Evolutionary conservation across 495 filamentous ascomycete species (phyloP).

Genomic region (Tuber calosporum): DNA sequence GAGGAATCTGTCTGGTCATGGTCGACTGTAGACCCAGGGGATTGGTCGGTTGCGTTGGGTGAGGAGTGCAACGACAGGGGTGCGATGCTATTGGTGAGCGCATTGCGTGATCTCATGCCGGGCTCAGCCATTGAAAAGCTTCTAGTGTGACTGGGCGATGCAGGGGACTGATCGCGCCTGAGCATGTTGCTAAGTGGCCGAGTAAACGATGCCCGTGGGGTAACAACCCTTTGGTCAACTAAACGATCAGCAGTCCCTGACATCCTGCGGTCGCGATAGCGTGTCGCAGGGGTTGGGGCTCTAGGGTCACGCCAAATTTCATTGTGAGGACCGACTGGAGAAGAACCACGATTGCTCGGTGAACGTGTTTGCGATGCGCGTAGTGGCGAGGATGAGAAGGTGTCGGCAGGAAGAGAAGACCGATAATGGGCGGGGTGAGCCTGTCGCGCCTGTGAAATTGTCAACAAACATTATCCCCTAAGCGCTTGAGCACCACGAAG

Average conservation of each 20-base stretch:
- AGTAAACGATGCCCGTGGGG: constrained; percentile 34
- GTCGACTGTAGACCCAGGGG: constrained; percentile 13
- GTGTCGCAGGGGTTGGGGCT: constrained; percentile 24
- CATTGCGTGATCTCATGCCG: constrained; percentile 18
- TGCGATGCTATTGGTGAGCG: constrained; percentile 21
- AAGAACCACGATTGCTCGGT: constrained; percentile 19
- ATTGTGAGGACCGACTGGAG: constrained; percentile 20
- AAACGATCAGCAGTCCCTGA: constrained; percentile 30
- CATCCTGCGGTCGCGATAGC: constrained; percentile 37
- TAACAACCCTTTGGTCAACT: constrained; percentile 24
- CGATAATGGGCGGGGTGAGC: constrained; percentile 32
- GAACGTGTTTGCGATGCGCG: constrained; percentile 27
- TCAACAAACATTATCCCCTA: constrained; percentile 13
- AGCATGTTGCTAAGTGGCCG: constrained; percentile 33
- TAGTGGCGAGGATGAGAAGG: constrained; percentile 36
- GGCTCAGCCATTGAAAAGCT: constrained; percentile 37
- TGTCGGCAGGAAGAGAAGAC: constrained; percentile 38
- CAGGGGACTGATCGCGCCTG: constrained; percentile 34
- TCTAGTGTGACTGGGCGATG: constrained; percentile 24
- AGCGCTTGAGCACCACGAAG: background rate
- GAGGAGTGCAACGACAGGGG: constrained; percentile 28
- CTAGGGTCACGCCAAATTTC: constrained; percentile 19
- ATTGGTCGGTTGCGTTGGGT: constrained; percentile 18
- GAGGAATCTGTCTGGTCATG: constrained; percentile 23
- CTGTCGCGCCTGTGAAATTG: constrained; percentile 29